Base-by-base conservation (phyloP, 2,329 filamentous ascomycete species). In the Gaeumannomyces sp. region DNA sequence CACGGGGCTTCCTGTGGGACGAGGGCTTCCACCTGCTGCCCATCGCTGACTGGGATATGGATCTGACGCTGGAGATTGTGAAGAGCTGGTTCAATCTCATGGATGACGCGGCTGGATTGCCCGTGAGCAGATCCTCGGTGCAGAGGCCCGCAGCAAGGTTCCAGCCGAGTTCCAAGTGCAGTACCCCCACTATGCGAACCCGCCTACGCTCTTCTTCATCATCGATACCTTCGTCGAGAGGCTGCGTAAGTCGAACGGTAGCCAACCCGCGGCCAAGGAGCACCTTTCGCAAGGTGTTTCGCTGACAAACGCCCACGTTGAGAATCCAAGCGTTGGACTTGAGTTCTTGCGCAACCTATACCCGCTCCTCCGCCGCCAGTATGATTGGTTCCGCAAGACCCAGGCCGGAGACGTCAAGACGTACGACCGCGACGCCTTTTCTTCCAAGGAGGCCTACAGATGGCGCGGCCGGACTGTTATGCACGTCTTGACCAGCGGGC, bases 181-280 rank as follows among this genome's bases (percentile, higher is more conserved):
- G 73, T 98, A 98, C 73, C 94, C 95, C 29, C 93, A 98, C 76
- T 97, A 97, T 72, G 95, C 95, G 63, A 99, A 99, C 76, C 95
- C 95, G 0, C 95, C 95, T 0, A 98, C 95, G 0, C 83, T 98
- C 1, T 97, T 97, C 78, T 87, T 98, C 73, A 88, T 95, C 66
- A 82, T 99, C 22, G 92, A 96, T 69, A 84, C 84, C 13, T 93
- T 97, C 72, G 86, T 96, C 72, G 89, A 92, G 73, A 93, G 91
- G 74, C 83, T 96, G 50, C 84, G 87, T 65, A 78, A 79, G 67
- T 64, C 68, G 53, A 86, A 86, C 65, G 83, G 81, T 27, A 83
- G 76, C 63, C 71, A 76, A 31, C 72, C 75, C 1, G 71, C 72
- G 1, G 72, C 78, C n/a, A 80, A 76, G 64, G 82, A 84, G 70